phyloP scores from a whole-genome alignment of 805 yeast species.

The Lipomyces yamadae region DNA sequence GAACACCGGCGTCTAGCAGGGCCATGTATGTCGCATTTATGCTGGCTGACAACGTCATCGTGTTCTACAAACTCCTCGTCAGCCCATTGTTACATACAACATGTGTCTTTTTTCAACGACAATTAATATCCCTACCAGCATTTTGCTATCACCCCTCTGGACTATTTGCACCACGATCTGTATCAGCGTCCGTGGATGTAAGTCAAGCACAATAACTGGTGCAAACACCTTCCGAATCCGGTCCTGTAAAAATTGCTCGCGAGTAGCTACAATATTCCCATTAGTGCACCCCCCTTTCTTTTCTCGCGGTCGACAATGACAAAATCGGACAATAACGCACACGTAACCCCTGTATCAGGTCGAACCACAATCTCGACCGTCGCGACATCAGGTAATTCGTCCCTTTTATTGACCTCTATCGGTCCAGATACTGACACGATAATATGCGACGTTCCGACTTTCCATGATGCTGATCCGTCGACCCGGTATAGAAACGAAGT shows the following conservation, averaged over 20 bases:
- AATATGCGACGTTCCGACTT: conserved; percentile 45
- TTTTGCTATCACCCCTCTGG: conserved; percentile 55
- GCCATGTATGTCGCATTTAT: conserved; percentile 78
- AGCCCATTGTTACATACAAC: background rate
- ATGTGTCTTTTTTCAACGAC: too few relatives aligned
- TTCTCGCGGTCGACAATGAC: background rate
- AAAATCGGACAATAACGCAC: conserved; percentile 37
- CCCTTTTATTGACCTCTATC: conserved; percentile 78
- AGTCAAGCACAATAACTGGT: conserved; percentile 61
- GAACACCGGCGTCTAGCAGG: conserved; percentile 77
- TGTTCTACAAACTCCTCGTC: conserved; percentile 38
- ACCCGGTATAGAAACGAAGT: conserved; percentile 26
- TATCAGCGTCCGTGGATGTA: conserved; percentile 78
- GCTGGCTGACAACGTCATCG: conserved; percentile 66
- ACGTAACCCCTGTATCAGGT: conserved; percentile 77
- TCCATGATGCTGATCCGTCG: conserved; percentile 36
- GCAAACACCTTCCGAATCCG: conserved; percentile 65
- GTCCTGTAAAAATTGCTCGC: conserved; percentile 79
- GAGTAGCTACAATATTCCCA: conserved; percentile 48
- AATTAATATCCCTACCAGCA: conserved; percentile 21
- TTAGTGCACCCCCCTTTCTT: background rate
- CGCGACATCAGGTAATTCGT: conserved; percentile 79
- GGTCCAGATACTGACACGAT: conserved; percentile 89
- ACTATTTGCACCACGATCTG: conserved; percentile 71
- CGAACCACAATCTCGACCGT: conserved; percentile 77